phyloP scores from a whole-genome alignment of 768 basidiomycete genomes.

The Trametes cubensis region DNA sequence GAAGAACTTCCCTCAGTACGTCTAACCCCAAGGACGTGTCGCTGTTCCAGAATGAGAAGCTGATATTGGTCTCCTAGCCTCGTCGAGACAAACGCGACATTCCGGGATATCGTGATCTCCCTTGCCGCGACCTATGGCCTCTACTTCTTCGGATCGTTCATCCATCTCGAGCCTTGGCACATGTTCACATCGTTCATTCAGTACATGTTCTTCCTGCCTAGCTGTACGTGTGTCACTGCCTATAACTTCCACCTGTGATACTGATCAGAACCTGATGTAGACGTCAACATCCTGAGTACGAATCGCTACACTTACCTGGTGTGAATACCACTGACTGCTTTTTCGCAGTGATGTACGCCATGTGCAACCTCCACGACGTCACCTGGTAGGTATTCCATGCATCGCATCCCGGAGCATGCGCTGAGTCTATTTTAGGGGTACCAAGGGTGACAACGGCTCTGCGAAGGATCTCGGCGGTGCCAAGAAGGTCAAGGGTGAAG shows the following conservation, averaged over 20 bases:
- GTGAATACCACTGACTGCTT: constrained; percentile 1
- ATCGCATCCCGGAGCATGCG: not conserved
- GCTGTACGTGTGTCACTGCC: constrained; percentile 46
- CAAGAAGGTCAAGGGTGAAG: constrained; percentile 83
- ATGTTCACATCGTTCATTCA: constrained; percentile 92
- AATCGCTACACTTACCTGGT: not conserved
- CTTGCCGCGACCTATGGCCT: constrained; percentile 77
- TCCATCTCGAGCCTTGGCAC: constrained; percentile 96
- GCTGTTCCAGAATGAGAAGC: not conserved
- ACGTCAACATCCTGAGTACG: constrained; percentile 80
- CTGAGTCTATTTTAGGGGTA: constrained; percentile 57
- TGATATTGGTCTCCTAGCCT: constrained; percentile 42
- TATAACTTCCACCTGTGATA: not conserved
- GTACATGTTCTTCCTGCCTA: constrained; percentile 89
- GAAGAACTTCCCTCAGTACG: constrained; percentile 72
- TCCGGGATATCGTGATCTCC: constrained; percentile 85
- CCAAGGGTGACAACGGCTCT: constrained; percentile 89
- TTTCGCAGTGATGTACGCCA: constrained; percentile 81
- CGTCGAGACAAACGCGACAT: constrained; percentile 63
- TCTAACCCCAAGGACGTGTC: not conserved
- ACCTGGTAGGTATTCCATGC: constrained; percentile 51
- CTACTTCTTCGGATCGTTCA: constrained; percentile 83
- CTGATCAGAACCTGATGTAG: constrained; percentile 35
- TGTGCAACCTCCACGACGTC: constrained; percentile 91
- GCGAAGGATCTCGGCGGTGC: constrained; percentile 88